Conservation (phyloP, 2,329 filamentous ascomycete species). For the Meredithiella fracta region DNA sequence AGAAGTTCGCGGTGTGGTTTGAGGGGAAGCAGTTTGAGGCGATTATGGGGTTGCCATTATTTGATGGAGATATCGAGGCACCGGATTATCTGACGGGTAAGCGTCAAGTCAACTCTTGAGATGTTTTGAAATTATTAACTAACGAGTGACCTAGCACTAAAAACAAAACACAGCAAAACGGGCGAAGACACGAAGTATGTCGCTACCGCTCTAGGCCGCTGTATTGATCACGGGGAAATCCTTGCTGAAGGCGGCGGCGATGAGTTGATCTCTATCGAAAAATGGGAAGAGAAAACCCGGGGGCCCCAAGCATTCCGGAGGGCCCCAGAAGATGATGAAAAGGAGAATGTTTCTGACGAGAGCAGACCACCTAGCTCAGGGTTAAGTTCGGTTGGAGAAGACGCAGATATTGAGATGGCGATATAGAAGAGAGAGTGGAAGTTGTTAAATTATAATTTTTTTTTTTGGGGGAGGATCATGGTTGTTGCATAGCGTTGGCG, state of each 20-base stretch:
- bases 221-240: conserved; percentile 52
- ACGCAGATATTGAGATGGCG: conserved; percentile 27
- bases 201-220: conserved; percentile 66
- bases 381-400: conserved; percentile 39
- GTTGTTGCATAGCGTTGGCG: conserved; percentile 29
- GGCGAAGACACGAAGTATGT: conserved; percentile 75
- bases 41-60: conserved; percentile 63
- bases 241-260: conserved; percentile 59
- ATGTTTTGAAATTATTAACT: background rate
- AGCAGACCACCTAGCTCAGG: conserved; percentile 37
- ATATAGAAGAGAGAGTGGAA: background rate
- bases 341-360: conserved; percentile 15
- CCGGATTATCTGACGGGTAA: conserved; percentile 54
- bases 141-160: conserved; percentile 42
- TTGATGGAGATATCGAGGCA: conserved; percentile 46
- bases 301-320: conserved; percentile 13
- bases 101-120: background rate
- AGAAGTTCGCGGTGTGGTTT: conserved; percentile 67
- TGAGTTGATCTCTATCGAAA: conserved; percentile 42
- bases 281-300: conserved; percentile 39
- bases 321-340: background rate
- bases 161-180: conserved; percentile 83
- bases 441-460: background rate
- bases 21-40: conserved; percentile 57
- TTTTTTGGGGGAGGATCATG: too few relatives aligned